Percentiles rank a stretch among this genome's conserved stretches.
Evolutionary conservation across 805 yeast genomes (phyloP).

Genomic region (Lachancea fermentati): DNA sequence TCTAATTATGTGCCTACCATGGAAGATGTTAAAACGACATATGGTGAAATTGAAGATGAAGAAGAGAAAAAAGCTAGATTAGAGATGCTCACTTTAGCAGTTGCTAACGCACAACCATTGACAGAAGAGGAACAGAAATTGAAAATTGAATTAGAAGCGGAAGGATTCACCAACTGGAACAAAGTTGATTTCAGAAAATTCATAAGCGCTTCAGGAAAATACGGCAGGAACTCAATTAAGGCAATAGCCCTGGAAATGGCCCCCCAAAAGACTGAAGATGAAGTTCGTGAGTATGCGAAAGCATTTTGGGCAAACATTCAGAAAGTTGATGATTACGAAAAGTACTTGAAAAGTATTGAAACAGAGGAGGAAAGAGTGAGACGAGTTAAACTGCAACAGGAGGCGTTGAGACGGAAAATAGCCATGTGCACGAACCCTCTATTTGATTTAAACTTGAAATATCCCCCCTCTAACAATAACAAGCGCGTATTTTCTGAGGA

Average conservation of each 20-base stretch:
- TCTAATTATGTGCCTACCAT: conserved; percentile 60
- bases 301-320: conserved; percentile 77
- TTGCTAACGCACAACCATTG: conserved; percentile 70
- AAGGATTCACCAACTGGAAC: conserved; percentile 80
- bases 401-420: conserved; percentile 70
- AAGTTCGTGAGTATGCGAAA: conserved; percentile 68
- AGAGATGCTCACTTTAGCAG: conserved; percentile 62
- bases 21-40: conserved; percentile 43
- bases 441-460: conserved; percentile 64
- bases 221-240: conserved; percentile 70
- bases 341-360: conserved; percentile 74
- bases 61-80: conserved; percentile 43
- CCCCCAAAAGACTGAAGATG: conserved; percentile 74
- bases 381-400: conserved; percentile 63
- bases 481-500: conserved; percentile 75
- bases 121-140: conserved; percentile 74
- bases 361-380: conserved; percentile 81
- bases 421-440: conserved; percentile 69
- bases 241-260: conserved; percentile 69
- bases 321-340: conserved; percentile 85
- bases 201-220: conserved; percentile 64
- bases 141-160: conserved; percentile 50
- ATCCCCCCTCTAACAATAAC: conserved; percentile 64
- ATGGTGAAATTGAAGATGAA: conserved; percentile 36
- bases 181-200: conserved; percentile 84